phyloP scores from a whole-genome alignment of 1,284 basidiomycete species.

The Coniferiporia weirii region DNA sequence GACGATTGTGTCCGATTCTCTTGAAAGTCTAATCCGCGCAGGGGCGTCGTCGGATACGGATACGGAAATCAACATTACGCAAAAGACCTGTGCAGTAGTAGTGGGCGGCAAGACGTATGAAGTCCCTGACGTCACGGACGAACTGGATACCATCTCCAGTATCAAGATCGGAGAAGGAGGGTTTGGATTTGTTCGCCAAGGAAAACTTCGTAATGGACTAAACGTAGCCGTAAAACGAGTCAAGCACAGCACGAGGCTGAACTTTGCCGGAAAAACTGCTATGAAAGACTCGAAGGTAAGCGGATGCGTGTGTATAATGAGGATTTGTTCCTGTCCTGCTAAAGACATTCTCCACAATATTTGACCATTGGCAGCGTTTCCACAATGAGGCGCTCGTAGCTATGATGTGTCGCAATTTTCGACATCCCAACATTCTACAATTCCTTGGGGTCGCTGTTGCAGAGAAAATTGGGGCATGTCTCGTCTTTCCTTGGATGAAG shows the following conservation, averaged over 20 bases:
- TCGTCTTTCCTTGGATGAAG: constrained; percentile 9
- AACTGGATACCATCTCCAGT: too few species aligned
- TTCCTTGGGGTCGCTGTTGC: constrained; percentile 8
- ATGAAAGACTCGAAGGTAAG: constrained; percentile 6
- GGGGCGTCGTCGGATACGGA: too few species aligned
- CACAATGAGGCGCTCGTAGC: not conserved
- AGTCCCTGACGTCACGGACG: not conserved
- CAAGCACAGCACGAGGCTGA: not conserved
- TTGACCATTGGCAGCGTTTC: not conserved
- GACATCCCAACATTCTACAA: constrained; percentile 4
- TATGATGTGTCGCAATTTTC: not conserved
- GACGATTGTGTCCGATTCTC: too few species aligned
- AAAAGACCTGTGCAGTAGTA: not conserved
- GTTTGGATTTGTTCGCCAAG: constrained; percentile 6
- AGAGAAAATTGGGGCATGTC: not conserved
- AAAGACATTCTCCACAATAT: not conserved
- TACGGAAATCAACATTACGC: not conserved
- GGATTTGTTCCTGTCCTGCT: not conserved
- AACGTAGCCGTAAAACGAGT: constrained; percentile 8
- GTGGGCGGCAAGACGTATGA: not conserved
- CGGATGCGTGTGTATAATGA: not conserved
- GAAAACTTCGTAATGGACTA: not conserved
- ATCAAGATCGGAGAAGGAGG: not conserved
- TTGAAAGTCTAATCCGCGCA: too few species aligned
- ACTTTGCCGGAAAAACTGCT: too few species aligned